Evolutionary conservation across 2,329 filamentous ascomycete genomes (phyloP).

Genomic region (Fusarium sp.): DNA sequence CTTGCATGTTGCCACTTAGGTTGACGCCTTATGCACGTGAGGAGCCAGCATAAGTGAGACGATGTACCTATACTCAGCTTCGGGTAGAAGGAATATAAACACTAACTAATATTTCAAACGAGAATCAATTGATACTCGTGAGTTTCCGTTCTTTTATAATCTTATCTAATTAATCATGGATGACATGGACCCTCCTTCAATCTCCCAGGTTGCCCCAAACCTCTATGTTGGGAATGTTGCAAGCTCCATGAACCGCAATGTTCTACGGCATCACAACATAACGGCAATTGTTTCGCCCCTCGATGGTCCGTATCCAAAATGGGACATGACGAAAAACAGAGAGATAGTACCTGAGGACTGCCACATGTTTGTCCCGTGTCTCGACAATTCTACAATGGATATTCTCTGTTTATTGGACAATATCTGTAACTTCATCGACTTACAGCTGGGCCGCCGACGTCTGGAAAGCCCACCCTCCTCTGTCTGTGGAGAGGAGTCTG

Average conservation of each 20-base stretch:
- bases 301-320: conserved; percentile 35
- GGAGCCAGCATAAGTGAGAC: conserved; percentile 29
- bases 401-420: conserved; percentile 38
- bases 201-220: conserved; percentile 39
- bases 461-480: conserved; percentile 3
- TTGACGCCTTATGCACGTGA: conserved; percentile 18
- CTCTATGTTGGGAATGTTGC: conserved; percentile 44
- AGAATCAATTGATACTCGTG: conserved; percentile 5
- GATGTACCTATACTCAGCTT: conserved; percentile 5
- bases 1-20: conserved; percentile 26
- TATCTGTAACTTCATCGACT: conserved; percentile 47
- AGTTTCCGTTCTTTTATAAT: not conserved
- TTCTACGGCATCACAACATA: conserved; percentile 41
- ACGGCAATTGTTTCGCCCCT: conserved; percentile 44
- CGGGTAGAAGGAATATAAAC: not conserved
- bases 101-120: not conserved
- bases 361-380: conserved; percentile 44
- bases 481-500: conserved; percentile 1
- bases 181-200: conserved; percentile 37
- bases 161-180: conserved; percentile 1
- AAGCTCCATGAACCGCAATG: conserved; percentile 39
- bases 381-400: conserved; percentile 44
- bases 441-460: conserved; percentile 17
- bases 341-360: conserved; percentile 37
- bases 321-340: conserved; percentile 35